Evolutionary conservation across 768 basidiomycete species (phyloP).

Genomic region (Pilatotrama ljubarskyi): DNA sequence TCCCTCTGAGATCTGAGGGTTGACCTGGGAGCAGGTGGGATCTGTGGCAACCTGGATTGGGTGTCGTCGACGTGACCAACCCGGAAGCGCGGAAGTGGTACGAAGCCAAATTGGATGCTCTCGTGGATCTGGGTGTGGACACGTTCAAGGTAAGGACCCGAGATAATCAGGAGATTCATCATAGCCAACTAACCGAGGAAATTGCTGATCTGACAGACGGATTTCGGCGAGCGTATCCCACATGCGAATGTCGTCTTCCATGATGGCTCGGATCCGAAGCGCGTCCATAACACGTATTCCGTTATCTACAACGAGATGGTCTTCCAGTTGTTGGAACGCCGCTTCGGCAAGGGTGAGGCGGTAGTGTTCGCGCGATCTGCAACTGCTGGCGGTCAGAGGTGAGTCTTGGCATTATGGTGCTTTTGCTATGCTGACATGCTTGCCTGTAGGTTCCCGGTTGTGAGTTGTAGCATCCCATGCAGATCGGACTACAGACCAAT

Average conservation of each 20-base stretch:
- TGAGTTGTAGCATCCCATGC: constrained; percentile 16
- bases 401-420: too few species aligned
- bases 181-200: too few species aligned
- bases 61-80: constrained; percentile 67
- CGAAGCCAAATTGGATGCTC: constrained; percentile 39
- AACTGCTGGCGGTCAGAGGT: constrained; percentile 70
- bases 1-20: background rate
- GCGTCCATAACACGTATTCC: constrained; percentile 73
- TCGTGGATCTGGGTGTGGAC: constrained; percentile 50
- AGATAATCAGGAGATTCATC: background rate
- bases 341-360: constrained; percentile 64
- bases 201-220: constrained; percentile 47
- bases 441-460: constrained; percentile 39
- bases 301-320: constrained; percentile 72
- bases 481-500: constrained; percentile 12
- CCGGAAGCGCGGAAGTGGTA: constrained; percentile 52
- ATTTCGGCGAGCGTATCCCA: constrained; percentile 78
- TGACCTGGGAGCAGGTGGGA: constrained; percentile 43
- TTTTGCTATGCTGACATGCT: too few species aligned
- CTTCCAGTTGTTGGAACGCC: constrained; percentile 56
- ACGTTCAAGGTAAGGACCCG: constrained; percentile 47
- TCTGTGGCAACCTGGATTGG: constrained; percentile 64
- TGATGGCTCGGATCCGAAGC: constrained; percentile 66
- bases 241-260: constrained; percentile 62
- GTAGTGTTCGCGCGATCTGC: constrained; percentile 70